These are phyloP conservation scores for Cyathus striatus DNA, from an alignment of 768 basidiomycete species.

Conservation along the genomic window DNA sequence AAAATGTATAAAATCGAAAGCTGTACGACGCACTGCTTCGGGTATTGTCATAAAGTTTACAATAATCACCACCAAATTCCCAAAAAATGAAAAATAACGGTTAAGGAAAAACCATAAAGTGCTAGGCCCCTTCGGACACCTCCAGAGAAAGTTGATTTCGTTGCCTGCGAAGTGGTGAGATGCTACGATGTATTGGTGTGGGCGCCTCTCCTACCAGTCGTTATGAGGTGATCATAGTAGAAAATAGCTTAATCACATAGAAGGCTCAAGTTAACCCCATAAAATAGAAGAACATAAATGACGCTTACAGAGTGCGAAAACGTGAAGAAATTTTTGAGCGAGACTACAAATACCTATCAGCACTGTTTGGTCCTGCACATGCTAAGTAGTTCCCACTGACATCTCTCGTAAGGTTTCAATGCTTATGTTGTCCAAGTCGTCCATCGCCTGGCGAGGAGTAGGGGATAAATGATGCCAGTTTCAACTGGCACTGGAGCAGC, in stretches of 20 bases:
- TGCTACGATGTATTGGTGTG: not conserved
- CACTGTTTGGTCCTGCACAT: not conserved
- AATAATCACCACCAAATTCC: constrained; percentile 24
- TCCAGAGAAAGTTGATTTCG: constrained; percentile 43
- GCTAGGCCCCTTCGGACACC: constrained; percentile 28
- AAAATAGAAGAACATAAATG: not conserved
- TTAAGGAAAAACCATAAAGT: constrained; percentile 43
- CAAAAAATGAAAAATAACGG: constrained; percentile 42
- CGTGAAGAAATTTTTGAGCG: constrained; percentile 23
- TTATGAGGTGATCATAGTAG: constrained; percentile 34
- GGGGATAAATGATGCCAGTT: no score
- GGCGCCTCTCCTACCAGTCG: constrained; percentile 20
- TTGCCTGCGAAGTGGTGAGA: constrained; percentile 13
- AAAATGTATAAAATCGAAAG: not conserved
- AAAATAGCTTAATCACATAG: constrained; percentile 22
- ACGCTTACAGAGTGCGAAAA: constrained; percentile 27
- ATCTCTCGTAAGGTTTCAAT: constrained; percentile 7
- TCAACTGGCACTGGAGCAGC: no score
- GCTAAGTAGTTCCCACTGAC: constrained; percentile 7
- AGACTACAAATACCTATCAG: constrained; percentile 7
- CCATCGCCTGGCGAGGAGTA: no score
- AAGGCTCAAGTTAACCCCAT: not conserved
- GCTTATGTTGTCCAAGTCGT: constrained; percentile 8
- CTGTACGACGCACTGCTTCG: constrained; percentile 2
- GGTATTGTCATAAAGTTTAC: constrained; percentile 22